These are phyloP conservation scores for Ogataea sp. DNA, from an alignment of 805 yeast species.

Conservation along the genomic window DNA sequence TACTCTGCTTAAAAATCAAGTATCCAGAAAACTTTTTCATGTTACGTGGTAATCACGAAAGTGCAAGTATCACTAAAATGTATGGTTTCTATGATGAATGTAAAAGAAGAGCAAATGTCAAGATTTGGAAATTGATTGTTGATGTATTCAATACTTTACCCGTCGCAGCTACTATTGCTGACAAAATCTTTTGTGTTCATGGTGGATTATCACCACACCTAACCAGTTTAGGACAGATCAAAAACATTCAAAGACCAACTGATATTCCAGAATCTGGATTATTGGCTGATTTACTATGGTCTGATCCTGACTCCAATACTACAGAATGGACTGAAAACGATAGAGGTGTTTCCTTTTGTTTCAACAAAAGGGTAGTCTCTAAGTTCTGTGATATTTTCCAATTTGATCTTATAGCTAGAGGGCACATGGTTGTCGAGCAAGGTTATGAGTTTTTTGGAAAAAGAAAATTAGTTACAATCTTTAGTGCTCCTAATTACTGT, in stretches of 20 bases:
- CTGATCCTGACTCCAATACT: constrained; percentile 54
- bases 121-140: constrained; percentile 43
- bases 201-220: constrained; percentile 75
- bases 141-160: constrained; percentile 54
- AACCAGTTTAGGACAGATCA: constrained; percentile 56
- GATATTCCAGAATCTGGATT: constrained; percentile 78
- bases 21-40: constrained; percentile 55
- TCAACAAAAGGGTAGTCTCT: constrained; percentile 67
- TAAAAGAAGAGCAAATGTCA: constrained; percentile 39
- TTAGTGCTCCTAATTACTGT: constrained; percentile 79
- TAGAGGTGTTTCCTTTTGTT: constrained; percentile 75
- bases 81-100: constrained; percentile 58
- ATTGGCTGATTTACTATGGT: constrained; percentile 74
- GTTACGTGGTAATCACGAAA: constrained; percentile 53
- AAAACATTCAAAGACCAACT: constrained; percentile 68
- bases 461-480: constrained; percentile 67
- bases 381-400: constrained; percentile 57
- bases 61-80: constrained; percentile 50
- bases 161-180: constrained; percentile 53
- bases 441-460: constrained; percentile 79
- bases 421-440: constrained; percentile 87
- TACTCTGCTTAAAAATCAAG: constrained; percentile 46
- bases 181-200: constrained; percentile 51
- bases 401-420: constrained; percentile 72
- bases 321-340: constrained; percentile 73